Base-by-base conservation (phyloP, 2,329 filamentous ascomycete species). In the Hypoxylon sp. region DNA sequence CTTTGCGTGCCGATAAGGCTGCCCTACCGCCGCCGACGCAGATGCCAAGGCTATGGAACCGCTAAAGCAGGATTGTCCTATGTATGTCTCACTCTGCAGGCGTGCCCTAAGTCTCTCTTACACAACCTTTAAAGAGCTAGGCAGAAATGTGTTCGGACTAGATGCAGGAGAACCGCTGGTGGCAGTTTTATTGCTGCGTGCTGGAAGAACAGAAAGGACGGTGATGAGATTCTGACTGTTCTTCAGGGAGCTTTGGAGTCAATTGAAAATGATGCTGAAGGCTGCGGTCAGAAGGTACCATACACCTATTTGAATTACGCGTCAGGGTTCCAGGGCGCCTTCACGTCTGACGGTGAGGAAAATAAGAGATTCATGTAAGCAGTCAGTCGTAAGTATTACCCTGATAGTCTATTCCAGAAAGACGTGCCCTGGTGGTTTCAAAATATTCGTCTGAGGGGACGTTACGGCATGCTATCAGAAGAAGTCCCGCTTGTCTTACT, bases 231-330 rank as follows among this genome's bases (percentile, higher is more conserved):
- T 14, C 14, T 55, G n/a, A 9, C 32, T 25, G 21, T 43, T 14
- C 36, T 55, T 13, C 19, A 17, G 2, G 34, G 32, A 7, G 34
- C 48, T 1, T 28, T 60, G 10, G 48, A 51, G 23, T 17, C 17
- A 7, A 52, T 52, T 41, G 57, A 52, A 52, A 51, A 11, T 34
- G 23, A 60, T n/a, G 57, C 48, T n/a, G 36, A 51, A 3, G 21
- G 19, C 7, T 38, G 57, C 13, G 48, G 57, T 17, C 46, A 45
- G 23, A 21, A 17, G 28, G 48, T 52, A 2, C 57, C 48, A 1
- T 48, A 48, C 14, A 46, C n/a, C 28, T 61, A 61, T 50, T 2
- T 49, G 13, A 55, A 53, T 28, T 60, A 60, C 19, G 19, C 58
- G 7, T 46, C 38, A 14, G 32, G 21, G 10, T 46, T 34, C n/a